Conservation (phyloP, 371 early-diverging fungal species). For the Circinella umbellata region DNA sequence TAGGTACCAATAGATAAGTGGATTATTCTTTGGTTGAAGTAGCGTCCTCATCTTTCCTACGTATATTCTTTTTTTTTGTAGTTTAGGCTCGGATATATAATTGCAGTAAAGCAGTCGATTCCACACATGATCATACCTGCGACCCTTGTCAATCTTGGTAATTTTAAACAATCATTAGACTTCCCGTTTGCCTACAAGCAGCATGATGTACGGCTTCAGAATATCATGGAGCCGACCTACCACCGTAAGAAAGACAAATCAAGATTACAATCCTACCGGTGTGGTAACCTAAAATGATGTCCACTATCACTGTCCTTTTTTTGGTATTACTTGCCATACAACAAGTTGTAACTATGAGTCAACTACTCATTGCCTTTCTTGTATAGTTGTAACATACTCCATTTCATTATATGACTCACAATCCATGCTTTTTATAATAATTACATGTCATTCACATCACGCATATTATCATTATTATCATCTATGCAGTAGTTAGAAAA, state of each 20-base stretch:
- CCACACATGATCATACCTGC: background rate
- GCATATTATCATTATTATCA: too few species aligned
- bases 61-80: constrained; percentile 7
- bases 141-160: constrained; percentile 1
- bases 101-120: constrained; percentile 7
- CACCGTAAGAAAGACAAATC: constrained; percentile 1
- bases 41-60: constrained; percentile 9
- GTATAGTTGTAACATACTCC: too few species aligned
- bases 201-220: background rate
- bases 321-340: too few species aligned
- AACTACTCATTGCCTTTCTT: too few species aligned
- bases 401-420: too few species aligned
- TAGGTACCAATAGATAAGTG: constrained; percentile 4
- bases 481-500: too few species aligned
- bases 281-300: too few species aligned
- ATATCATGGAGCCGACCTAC: background rate
- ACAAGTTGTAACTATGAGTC: too few species aligned
- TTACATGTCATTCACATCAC: too few species aligned
- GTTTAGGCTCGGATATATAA: constrained; percentile 3
- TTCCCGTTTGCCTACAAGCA: background rate
- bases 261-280: too few species aligned
- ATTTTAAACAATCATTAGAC: constrained; percentile 9
- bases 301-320: too few species aligned
- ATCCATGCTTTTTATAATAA: too few species aligned
- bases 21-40: constrained; percentile 7